These are phyloP conservation scores for Boletus sensibilis DNA, from an alignment of 768 basidiomycete genomes.

Conservation along the genomic window DNA sequence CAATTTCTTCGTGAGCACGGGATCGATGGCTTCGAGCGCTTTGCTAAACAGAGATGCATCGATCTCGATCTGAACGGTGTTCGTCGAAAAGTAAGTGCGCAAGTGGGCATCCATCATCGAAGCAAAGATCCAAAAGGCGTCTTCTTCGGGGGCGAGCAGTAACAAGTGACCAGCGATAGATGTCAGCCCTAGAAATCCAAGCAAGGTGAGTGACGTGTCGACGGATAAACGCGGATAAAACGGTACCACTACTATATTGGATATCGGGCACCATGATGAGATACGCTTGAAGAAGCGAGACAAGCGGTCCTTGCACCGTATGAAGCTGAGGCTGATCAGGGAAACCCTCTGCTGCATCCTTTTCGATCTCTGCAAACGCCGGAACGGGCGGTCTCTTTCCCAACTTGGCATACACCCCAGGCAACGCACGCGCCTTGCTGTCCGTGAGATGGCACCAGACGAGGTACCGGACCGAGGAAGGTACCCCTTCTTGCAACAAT, in stretches of 20 bases:
- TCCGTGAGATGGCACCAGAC: constrained; percentile 84
- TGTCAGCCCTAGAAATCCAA: constrained; percentile 51
- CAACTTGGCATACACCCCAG: constrained; percentile 66
- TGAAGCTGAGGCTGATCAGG: constrained; percentile 57
- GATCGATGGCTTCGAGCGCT: constrained; percentile 64
- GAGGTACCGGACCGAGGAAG: constrained; percentile 77
- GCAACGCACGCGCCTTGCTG: constrained; percentile 66
- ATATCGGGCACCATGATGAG: constrained; percentile 85
- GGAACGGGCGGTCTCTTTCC: constrained; percentile 53
- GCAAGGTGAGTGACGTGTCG: neutral
- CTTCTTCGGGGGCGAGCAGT: constrained; percentile 77
- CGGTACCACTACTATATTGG: constrained; percentile 60
- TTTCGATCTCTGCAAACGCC: constrained; percentile 53
- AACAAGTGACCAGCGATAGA: constrained; percentile 71
- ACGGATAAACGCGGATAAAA: neutral
- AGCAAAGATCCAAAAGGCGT: constrained; percentile 88
- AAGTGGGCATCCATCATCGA: constrained; percentile 83
- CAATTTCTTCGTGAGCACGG: constrained; percentile 60
- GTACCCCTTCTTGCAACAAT: constrained; percentile 74
- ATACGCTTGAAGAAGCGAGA: constrained; percentile 67
- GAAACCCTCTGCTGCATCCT: constrained; percentile 55
- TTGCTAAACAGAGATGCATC: constrained; percentile 70
- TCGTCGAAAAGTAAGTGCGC: constrained; percentile 71
- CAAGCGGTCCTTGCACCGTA: constrained; percentile 53
- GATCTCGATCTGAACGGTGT: constrained; percentile 65